phyloP scores from a whole-genome alignment of 2,329 filamentous ascomycete genomes.

The Colletotrichum trifolii region DNA sequence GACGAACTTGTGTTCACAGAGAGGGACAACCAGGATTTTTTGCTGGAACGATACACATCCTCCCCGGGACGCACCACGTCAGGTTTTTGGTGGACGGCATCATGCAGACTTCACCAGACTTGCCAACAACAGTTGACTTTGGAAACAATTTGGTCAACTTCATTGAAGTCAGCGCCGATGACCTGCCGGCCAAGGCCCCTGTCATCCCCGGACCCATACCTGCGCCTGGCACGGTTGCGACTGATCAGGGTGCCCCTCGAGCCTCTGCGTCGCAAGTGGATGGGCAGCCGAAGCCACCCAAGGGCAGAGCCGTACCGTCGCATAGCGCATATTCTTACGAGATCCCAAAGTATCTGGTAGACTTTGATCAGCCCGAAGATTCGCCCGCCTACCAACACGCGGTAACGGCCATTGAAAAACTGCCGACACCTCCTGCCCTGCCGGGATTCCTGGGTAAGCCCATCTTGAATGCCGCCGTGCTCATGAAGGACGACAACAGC shows the following conservation, averaged over 20 bases:
- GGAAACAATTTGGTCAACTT: conserved; percentile 99
- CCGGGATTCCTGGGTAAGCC: conserved; percentile 94
- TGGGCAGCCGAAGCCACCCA: conserved; percentile 56
- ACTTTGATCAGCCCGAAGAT: conserved; percentile 88
- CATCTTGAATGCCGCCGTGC: conserved; percentile 89
- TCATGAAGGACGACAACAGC: conserved; percentile 98
- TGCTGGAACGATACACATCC: conserved; percentile 82
- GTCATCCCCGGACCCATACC: conserved; percentile 45
- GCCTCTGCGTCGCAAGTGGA: conserved; percentile 51
- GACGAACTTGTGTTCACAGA: conserved; percentile 45
- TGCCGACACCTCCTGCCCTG: conserved; percentile 85
- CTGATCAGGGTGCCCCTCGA: conserved; percentile 42
- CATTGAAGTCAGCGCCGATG: conserved; percentile 88
- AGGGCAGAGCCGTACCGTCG: conserved; percentile 66
- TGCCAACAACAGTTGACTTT: conserved; percentile 96
- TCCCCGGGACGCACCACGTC: conserved; percentile 94
- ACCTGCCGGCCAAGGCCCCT: conserved; percentile 58
- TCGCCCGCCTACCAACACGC: conserved; percentile 79
- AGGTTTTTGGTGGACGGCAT: conserved; percentile 95
- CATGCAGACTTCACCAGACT: conserved; percentile 86
- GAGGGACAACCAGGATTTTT: conserved; percentile 72
- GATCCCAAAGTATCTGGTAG: conserved; percentile 86
- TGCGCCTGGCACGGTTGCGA: conserved; percentile 45
- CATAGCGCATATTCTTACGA: conserved; percentile 74
- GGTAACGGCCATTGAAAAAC: conserved; percentile 77